phyloP scores from a whole-genome alignment of 345 rosid species.

The Heritiera littoralis region DNA sequence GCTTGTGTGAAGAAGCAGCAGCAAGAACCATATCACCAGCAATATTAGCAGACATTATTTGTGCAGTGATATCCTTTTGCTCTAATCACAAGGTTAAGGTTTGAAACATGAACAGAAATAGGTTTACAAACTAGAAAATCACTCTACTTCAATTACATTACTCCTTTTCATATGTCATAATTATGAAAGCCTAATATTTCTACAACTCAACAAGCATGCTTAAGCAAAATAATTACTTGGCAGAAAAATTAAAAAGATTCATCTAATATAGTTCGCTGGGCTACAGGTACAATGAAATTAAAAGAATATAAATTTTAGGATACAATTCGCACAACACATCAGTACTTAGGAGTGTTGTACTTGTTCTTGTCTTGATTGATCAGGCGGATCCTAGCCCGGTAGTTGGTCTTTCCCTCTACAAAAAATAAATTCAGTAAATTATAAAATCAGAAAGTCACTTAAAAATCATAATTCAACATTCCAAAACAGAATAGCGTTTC shows the following conservation, averaged over 20 bases:
- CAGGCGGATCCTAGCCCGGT: too few relatives aligned
- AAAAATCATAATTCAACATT: background rate
- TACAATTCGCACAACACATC: constrained; percentile 78
- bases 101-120: background rate
- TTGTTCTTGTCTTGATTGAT: too few relatives aligned
- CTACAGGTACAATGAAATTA: background rate
- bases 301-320: constrained; percentile 29
- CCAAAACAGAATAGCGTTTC: background rate
- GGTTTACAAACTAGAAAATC: background rate
- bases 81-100: constrained; percentile 20
- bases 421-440: too few relatives aligned
- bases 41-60: too few relatives aligned
- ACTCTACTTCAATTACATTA: background rate
- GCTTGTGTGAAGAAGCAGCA: constrained; percentile 46
- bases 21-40: constrained; percentile 12
- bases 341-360: constrained; percentile 27
- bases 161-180: background rate
- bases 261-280: background rate
- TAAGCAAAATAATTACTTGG: background rate
- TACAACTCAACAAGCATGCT: background rate
- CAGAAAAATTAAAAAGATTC: background rate
- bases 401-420: too few relatives aligned
- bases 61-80: too few relatives aligned
- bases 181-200: background rate
- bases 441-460: background rate